These are phyloP conservation scores for Dendrobium huoshanense DNA, from an alignment of 106 monocot species.

Conservation along the genomic window DNA sequence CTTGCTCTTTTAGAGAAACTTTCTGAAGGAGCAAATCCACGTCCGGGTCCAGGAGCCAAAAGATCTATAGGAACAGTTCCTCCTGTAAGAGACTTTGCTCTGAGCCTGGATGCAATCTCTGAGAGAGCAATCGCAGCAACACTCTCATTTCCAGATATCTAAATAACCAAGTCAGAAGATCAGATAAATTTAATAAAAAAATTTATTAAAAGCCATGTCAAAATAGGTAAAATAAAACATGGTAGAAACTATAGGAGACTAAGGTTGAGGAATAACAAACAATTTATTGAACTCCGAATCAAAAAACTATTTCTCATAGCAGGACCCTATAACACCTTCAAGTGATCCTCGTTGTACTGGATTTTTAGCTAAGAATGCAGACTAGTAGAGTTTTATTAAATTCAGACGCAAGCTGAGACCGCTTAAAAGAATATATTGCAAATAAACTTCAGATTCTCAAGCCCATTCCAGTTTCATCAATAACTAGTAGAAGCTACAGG, in stretches of 20 bases:
- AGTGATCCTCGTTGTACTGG: background rate
- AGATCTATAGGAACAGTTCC: background rate
- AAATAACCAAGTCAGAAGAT: background rate
- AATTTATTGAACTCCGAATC: background rate
- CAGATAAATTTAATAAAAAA: background rate
- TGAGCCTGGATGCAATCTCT: constrained; percentile 7
- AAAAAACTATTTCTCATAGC: background rate
- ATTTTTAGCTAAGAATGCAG: background rate
- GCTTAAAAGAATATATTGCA: background rate
- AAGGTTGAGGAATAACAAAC: background rate
- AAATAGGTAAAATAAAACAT: background rate
- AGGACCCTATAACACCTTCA: background rate
- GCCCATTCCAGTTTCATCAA: background rate
- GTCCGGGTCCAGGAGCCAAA: background rate
- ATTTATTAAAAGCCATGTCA: background rate
- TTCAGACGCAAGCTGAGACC: background rate
- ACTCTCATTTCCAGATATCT: constrained; percentile 8
- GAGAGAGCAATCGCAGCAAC: constrained; percentile 6
- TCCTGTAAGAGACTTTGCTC: constrained; percentile 3
- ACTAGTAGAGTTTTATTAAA: background rate
- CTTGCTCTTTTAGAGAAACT: constrained; percentile 3
- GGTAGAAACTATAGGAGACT: background rate
- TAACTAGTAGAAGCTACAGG: background rate
- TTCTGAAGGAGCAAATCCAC: constrained; percentile 7
- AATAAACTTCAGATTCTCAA: background rate